A percentile compares a stretch with the other conserved stretches of the same genome.
Conservation (phyloP, 768 basidiomycete species). For the Tremella mesenterica region DNA sequence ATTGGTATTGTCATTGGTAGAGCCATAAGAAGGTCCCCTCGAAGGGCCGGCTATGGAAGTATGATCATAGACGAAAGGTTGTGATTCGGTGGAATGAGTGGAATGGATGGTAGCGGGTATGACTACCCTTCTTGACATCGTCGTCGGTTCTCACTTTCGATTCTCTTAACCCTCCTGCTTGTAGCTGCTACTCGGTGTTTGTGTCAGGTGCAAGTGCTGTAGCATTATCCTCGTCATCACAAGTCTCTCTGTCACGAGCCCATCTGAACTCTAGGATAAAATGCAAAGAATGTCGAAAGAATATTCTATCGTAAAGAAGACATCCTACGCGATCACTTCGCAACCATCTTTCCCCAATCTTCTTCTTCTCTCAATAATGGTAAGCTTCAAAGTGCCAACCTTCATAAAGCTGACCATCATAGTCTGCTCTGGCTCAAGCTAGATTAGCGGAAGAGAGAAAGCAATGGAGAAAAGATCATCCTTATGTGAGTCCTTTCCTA, state of each 20-base stretch:
- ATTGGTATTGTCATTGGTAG: constrained; percentile 1
- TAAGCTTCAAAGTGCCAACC: neutral
- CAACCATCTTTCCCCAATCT: too few species aligned
- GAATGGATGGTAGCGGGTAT: constrained; percentile 18
- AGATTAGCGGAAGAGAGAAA: constrained; percentile 95
- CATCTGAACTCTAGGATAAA: too few species aligned
- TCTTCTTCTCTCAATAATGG: too few species aligned
- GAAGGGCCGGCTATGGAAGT: neutral
- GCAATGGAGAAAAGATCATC: constrained; percentile 98
- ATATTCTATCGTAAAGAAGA: too few species aligned
- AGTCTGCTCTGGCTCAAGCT: constrained; percentile 51
- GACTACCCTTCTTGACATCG: constrained; percentile 16
- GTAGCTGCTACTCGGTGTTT: too few species aligned
- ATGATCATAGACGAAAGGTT: neutral
- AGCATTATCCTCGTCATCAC: too few species aligned
- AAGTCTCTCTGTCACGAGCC: too few species aligned
- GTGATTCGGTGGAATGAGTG: neutral
- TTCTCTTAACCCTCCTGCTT: too few species aligned
- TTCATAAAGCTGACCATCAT: neutral
- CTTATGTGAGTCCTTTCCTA: constrained; percentile 62
- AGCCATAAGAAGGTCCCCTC: constrained; percentile 5
- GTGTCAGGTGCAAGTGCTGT: too few species aligned
- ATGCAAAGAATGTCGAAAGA: too few species aligned
- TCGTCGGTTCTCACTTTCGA: too few species aligned
- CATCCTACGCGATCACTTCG: too few species aligned